Evolutionary conservation across 2,329 filamentous ascomycete species (phyloP), one percentile per base, ranked within the genome.

Genomic region (Thelonectria rubi): DNA sequence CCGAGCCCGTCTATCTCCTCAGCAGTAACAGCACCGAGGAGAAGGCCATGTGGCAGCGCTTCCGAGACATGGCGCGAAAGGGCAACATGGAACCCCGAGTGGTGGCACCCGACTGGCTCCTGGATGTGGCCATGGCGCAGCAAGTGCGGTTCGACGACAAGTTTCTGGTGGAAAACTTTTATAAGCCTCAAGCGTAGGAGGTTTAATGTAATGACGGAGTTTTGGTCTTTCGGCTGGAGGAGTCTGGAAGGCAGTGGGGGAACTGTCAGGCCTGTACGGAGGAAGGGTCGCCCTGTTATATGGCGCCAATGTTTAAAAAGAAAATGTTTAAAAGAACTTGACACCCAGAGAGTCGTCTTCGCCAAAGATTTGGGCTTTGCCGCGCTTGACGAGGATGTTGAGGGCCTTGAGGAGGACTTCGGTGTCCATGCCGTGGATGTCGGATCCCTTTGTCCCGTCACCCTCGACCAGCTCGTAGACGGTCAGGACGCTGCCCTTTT

Each of bases 321-420:
- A 47, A 40, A 47, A 54, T 55, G 42, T 49, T 89, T 81, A 97
- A 75, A 98, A 98, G 81, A 99, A 98, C 81, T 99, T 99, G 67
- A 98, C 93, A 72, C 95, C 95, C 72, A 91, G 88, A 63, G 92
- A 91, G 74, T 94, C 93, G 72, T 94, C 93, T 55, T 88, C 86
- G 34, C 94, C 94, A 79, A 99, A 98, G 24, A 98, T 88, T 77
- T 98, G 94, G 14, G 94, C 94, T 79, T 91, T 97, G 69, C 93
- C 93, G 65, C 90, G 86, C 83, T 96, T 97, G 37, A 97, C 94
- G 50, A 97, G 83, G 51, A 95, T 83, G 62, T 87, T 86, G 50
- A 99, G 82, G 39, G 92, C 90, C 76, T 90, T 93, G 68, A 91
- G 86, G 72, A 99, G 83, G 64, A 97, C 77, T 21, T 93, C 92